Percentiles rank a stretch among this genome's conserved stretches.
phyloP scores from a whole-genome alignment of 2,329 filamentous ascomycete species.

The Pezicula neosporulosa region DNA sequence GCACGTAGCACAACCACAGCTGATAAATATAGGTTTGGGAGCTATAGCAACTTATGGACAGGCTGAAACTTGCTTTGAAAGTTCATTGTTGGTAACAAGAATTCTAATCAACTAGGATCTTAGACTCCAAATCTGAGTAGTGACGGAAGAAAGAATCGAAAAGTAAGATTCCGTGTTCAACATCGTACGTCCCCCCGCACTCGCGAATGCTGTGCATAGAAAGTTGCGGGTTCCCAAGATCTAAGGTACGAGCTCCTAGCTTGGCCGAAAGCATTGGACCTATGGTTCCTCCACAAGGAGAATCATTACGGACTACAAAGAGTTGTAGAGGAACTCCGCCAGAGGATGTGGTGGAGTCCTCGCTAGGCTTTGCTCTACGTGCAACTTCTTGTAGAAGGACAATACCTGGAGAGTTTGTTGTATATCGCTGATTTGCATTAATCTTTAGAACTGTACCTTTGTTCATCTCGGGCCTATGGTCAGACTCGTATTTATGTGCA shows the following conservation, averaged over 20 bases:
- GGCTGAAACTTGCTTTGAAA: no score
- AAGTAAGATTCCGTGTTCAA: conserved; percentile 78
- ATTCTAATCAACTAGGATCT: conserved; percentile 74
- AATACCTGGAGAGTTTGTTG: conserved; percentile 93
- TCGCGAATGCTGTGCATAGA: conserved; percentile 98
- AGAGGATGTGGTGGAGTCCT: conserved; percentile 38
- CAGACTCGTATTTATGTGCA: conserved; percentile 81
- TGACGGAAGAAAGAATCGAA: conserved; percentile 85
- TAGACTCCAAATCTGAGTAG: conserved; percentile 79
- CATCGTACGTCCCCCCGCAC: conserved; percentile 83
- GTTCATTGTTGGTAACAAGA: not conserved
- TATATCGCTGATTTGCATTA: conserved; percentile 96
- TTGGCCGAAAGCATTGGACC: conserved; percentile 92
- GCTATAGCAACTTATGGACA: no score
- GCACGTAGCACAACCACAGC: no score
- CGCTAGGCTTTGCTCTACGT: conserved; percentile 48
- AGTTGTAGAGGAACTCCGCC: conserved; percentile 84
- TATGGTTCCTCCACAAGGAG: conserved; percentile 91
- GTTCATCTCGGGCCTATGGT: conserved; percentile 94
- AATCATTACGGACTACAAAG: conserved; percentile 96
- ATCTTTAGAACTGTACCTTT: conserved; percentile 95
- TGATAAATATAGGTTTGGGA: no score
- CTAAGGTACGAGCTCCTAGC: conserved; percentile 82
- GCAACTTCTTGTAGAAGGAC: conserved; percentile 89
- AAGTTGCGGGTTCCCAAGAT: conserved; percentile 89